A percentile compares a stretch with the other conserved stretches of the same genome.
These are phyloP conservation scores for Aspergillus egyptiacus DNA, from an alignment of 495 filamentous ascomycete species.

Conservation along the genomic window DNA sequence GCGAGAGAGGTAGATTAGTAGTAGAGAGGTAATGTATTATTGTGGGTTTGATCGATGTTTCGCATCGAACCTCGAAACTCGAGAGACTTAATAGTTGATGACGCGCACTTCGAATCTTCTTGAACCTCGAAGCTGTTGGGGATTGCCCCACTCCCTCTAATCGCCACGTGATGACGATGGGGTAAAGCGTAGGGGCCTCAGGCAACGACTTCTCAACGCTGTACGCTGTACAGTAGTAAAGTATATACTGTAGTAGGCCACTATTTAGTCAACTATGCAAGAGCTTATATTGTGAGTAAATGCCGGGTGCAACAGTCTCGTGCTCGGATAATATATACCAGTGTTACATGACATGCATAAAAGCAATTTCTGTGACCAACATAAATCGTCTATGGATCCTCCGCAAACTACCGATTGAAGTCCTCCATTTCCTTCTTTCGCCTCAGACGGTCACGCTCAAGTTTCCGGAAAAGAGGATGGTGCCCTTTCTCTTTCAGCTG, in stretches of 20 bases:
- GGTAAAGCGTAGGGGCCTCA: slow-evolving; percentile 1
- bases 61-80: too few relatives aligned
- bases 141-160: slow-evolving; percentile 14
- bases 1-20: too few relatives aligned
- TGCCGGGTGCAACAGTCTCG: background rate
- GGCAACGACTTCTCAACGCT: too few relatives aligned
- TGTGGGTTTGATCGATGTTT: background rate
- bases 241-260: too few relatives aligned
- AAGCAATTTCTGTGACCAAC: too few relatives aligned
- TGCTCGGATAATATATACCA: background rate
- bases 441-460: slow-evolving; percentile 66
- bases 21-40: too few relatives aligned
- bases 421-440: slow-evolving; percentile 48
- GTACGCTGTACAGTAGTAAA: too few relatives aligned
- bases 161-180: slow-evolving; percentile 15
- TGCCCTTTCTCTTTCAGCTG: slow-evolving; percentile 70
- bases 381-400: too few relatives aligned
- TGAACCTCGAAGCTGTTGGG: slow-evolving; percentile 14
- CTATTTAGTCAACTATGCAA: too few relatives aligned
- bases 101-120: slow-evolving; percentile 4
- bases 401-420: slow-evolving; percentile 10
- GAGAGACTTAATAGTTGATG: too few relatives aligned
- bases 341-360: too few relatives aligned
- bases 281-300: too few relatives aligned
- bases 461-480: slow-evolving; percentile 72